A percentile compares a stretch with the other conserved stretches of the same genome.
Conservation (phyloP, 2,329 filamentous ascomycete species). For the Hypoxylon sp. region DNA sequence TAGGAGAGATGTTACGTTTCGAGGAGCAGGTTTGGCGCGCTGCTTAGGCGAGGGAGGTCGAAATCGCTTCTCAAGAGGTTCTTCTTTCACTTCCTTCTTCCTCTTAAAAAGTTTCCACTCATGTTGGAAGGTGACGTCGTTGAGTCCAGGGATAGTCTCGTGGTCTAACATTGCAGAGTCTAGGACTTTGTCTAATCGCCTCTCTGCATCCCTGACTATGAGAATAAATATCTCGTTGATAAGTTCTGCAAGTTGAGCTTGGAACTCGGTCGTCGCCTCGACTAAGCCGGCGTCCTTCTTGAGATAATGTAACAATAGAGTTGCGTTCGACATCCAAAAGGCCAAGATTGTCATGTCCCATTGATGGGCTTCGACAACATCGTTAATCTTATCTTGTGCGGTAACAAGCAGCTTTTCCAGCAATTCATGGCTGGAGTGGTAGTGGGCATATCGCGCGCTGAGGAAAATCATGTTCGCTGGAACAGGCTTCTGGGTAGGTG, state of each 20-base stretch:
- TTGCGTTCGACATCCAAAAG: conserved; percentile 99
- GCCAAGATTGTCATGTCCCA: conserved; percentile 99
- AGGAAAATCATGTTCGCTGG: conserved; percentile 97
- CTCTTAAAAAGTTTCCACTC: conserved; percentile 98
- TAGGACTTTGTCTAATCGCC: conserved; percentile 94
- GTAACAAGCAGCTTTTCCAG: conserved; percentile 82
- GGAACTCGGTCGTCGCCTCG: conserved; percentile 85
- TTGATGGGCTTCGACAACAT: conserved; percentile 93
- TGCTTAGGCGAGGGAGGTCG: conserved; percentile 94
- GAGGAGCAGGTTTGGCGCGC: conserved; percentile 88
- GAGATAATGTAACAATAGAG: conserved; percentile 92
- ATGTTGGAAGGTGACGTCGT: conserved; percentile 96
- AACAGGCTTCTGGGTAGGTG: conserved; percentile 96
- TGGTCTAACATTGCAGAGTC: conserved; percentile 96
- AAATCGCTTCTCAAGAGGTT: conserved; percentile 90
- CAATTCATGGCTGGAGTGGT: conserved; percentile 89
- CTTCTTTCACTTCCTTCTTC: conserved; percentile 89
- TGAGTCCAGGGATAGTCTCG: conserved; percentile 96
- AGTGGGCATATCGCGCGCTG: conserved; percentile 94
- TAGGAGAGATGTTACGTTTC: conserved; percentile 94
- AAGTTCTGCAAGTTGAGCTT: conserved; percentile 91
- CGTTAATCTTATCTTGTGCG: conserved; percentile 96
- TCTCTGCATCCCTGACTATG: conserved; percentile 94
- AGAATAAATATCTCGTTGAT: conserved; percentile 99
- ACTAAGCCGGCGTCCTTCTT: conserved; percentile 91